Evolutionary conservation across 192 early-diverging fungal genomes (phyloP).

Genomic region (Bifiguratus adelaidae): DNA sequence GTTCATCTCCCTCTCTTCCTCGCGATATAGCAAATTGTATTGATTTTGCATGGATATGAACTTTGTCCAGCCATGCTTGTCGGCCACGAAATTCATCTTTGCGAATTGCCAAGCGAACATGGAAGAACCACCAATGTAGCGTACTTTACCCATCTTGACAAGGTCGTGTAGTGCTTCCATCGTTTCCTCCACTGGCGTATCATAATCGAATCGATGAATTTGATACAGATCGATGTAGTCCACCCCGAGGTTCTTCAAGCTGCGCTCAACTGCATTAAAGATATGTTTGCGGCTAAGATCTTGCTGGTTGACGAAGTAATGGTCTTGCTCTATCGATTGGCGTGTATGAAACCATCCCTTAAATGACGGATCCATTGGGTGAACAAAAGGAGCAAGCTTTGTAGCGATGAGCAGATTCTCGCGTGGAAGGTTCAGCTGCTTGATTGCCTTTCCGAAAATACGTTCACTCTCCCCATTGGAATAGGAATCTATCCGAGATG

Average conservation of each 20-base stretch:
- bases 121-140: conserved; percentile 16
- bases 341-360: background rate
- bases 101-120: conserved; percentile 27
- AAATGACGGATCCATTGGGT: conserved; percentile 7
- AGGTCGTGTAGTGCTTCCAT: conserved; percentile 59
- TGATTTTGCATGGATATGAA: conserved; percentile 17
- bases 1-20: conserved; percentile 27
- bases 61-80: conserved; percentile 21
- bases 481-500: conserved; percentile 43
- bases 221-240: conserved; percentile 66
- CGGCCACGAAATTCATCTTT: conserved; percentile 19
- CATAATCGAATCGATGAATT: conserved; percentile 49
- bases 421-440: conserved; percentile 31
- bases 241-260: conserved; percentile 47
- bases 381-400: conserved; percentile 32
- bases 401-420: conserved; percentile 63
- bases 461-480: conserved; percentile 21
- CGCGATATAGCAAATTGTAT: conserved; percentile 25
- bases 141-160: conserved; percentile 47
- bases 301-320: conserved; percentile 40
- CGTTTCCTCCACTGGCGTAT: conserved; percentile 54
- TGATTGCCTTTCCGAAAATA: conserved; percentile 26
- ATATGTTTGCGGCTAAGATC: conserved; percentile 79
- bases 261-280: conserved; percentile 62
- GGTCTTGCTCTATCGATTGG: conserved; percentile 1